Evolutionary conservation across 2,329 filamentous ascomycete species (phyloP).

Genomic region (Xylaria sp.): DNA sequence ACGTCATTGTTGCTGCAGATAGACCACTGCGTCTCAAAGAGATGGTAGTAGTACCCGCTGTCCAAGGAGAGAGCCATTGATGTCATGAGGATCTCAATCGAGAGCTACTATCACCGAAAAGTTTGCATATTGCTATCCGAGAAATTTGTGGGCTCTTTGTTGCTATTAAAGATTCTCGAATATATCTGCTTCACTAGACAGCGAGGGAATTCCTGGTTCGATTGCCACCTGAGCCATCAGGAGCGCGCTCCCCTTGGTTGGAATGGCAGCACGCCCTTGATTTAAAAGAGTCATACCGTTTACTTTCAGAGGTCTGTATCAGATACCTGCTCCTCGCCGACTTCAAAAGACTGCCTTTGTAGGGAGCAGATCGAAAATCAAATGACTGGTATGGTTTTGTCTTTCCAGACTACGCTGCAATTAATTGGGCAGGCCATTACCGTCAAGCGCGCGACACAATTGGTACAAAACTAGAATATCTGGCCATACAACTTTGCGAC

Average conservation of each 20-base stretch:
- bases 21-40: slow-evolving; percentile 50
- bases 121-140: slow-evolving; percentile 15
- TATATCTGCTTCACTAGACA: slow-evolving; percentile 36
- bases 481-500: slow-evolving; percentile 30
- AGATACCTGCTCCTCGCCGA: slow-evolving; percentile 24
- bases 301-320: slow-evolving; percentile 32
- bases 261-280: slow-evolving; percentile 31
- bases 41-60: slow-evolving; percentile 46
- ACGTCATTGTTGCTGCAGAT: slow-evolving; percentile 49
- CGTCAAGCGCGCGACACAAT: slow-evolving; percentile 13
- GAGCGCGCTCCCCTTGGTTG: background rate
- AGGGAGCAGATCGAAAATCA: background rate
- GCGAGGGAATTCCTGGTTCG: slow-evolving; percentile 33
- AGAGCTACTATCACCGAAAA: background rate
- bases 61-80: slow-evolving; percentile 55
- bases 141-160: slow-evolving; percentile 37
- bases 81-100: slow-evolving; percentile 56
- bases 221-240: background rate
- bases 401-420: slow-evolving; percentile 31
- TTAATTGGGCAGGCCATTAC: slow-evolving; percentile 33
- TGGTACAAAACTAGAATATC: background rate
- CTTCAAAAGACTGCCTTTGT: background rate
- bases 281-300: slow-evolving; percentile 25
- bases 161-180: slow-evolving; percentile 16
- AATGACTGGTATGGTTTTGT: background rate